Base-by-base conservation (phyloP, 108 stramenopile genomes). In the Conticribra guillardii region DNA sequence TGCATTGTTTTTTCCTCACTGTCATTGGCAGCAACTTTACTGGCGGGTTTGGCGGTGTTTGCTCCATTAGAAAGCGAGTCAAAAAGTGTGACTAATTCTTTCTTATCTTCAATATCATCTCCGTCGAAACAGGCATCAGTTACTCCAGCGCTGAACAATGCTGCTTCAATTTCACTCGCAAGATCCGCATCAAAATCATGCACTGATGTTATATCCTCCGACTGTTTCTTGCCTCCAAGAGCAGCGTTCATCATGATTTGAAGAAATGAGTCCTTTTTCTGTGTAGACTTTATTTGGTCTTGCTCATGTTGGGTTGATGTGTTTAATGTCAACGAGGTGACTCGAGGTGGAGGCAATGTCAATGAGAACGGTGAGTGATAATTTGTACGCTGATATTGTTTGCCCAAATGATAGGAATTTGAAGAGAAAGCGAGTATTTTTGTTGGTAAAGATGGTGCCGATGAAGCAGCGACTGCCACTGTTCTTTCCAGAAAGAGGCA, bases 111-210 rank as follows among this genome's bases (percentile, higher is more conserved):
- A 41, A 41, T 41, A 11, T 5, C 44, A 15, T 48, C 31, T 16
- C 33, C 33, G 2, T 54, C 15, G 23, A 33, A 48, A 4, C 50
- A n/a, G n/a, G n/a, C 58, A 50, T 31, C 32, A 2, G 22, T 29
- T 16, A 49, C n/a, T n/a, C 50, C 48, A 30, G 58, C 69, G 17
- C 31, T 37, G 9, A 27, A n/a, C 19, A 53, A 45, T 4, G 69
- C 59, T 16, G 58, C 59, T 41, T 71, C n/a, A 22, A 71, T 61
- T 53, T 61, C 59, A 61, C n/a, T 33, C 18, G 59, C 69, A 16
- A 71, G 32, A 54, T 71, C 69, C 21, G 33, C 41, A 34, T 69
- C 68, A 56, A 69, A 57, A 49, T 69, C 68, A 14, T 59, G 26
- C 8, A 69, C 57, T 23, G 59, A 49, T 28, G 21, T 34, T 8